Conservation (phyloP, 352 stramenopile species). For the Phytophthora uliginosa region DNA sequence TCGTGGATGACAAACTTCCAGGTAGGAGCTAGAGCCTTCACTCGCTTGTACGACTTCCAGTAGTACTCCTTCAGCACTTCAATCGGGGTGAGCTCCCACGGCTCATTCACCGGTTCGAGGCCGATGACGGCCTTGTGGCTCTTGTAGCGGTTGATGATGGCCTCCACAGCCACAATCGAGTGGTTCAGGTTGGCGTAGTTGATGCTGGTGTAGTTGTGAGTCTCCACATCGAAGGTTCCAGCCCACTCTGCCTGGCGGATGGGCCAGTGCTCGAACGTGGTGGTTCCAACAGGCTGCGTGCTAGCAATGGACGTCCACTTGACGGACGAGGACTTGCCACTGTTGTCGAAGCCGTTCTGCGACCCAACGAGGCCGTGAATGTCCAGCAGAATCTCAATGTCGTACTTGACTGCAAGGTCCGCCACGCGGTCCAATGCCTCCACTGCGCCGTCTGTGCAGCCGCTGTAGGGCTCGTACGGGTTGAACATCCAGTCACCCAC, state of each 20-base stretch:
- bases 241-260: constrained; percentile 94
- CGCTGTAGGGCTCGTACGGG: constrained; percentile 94
- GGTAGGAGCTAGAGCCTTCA: constrained; percentile 91
- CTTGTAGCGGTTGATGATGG: constrained; percentile 92
- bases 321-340: constrained; percentile 87
- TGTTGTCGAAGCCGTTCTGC: constrained; percentile 98
- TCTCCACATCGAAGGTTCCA: constrained; percentile 90
- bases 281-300: constrained; percentile 83
- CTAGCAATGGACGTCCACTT: constrained; percentile 92
- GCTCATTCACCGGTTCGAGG: constrained; percentile 97
- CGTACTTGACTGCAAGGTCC: constrained; percentile 90
- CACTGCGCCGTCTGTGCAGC: constrained; percentile 93
- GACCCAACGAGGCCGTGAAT: constrained; percentile 94
- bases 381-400: constrained; percentile 93
- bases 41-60: constrained; percentile 97
- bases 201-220: constrained; percentile 92
- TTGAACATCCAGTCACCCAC: constrained; percentile 97
- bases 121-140: constrained; percentile 93
- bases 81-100: constrained; percentile 96
- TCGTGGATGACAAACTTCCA: constrained; percentile 98
- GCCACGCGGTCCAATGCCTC: constrained; percentile 93
- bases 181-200: constrained; percentile 95
- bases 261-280: constrained; percentile 96
- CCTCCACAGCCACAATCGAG: constrained; percentile 90
- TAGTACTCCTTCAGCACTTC: constrained; percentile 96